Percentiles rank a stretch among this genome's conserved stretches.
These are phyloP conservation scores for Daldinia vernicosa DNA, from an alignment of 495 filamentous ascomycete species.

Conservation along the genomic window DNA sequence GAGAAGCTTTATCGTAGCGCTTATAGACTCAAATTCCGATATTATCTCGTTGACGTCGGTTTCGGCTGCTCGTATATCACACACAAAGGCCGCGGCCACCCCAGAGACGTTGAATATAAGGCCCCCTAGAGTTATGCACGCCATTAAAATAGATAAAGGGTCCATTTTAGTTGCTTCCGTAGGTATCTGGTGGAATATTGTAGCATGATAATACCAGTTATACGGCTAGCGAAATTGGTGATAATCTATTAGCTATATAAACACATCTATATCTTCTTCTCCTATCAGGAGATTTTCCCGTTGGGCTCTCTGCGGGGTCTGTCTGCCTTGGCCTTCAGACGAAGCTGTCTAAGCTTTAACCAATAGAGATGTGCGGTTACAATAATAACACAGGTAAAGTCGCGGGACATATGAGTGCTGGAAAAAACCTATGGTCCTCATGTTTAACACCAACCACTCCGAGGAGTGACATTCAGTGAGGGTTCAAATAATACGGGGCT, in stretches of 20 bases:
- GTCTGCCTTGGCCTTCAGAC: not conserved
- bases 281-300: not conserved
- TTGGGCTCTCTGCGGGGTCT: not conserved
- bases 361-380: not conserved
- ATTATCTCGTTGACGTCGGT: too few species aligned
- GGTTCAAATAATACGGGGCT: not conserved
- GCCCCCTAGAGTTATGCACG: not conserved
- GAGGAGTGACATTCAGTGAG: not conserved
- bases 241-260: too few species aligned
- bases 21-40: too few species aligned
- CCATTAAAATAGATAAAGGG: conserved; percentile 8
- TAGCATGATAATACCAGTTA: too few species aligned
- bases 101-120: not conserved
- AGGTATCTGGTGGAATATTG: too few species aligned
- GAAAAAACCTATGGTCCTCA: not conserved
- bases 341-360: not conserved
- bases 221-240: not conserved
- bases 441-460: not conserved
- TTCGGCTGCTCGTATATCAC: not conserved
- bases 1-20: too few species aligned
- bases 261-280: not conserved
- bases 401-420: not conserved
- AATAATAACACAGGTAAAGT: not conserved
- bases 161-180: too few species aligned
- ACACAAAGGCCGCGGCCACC: not conserved